Conservation (phyloP, 345 rosid species). For the Carallia pectinifolia region DNA sequence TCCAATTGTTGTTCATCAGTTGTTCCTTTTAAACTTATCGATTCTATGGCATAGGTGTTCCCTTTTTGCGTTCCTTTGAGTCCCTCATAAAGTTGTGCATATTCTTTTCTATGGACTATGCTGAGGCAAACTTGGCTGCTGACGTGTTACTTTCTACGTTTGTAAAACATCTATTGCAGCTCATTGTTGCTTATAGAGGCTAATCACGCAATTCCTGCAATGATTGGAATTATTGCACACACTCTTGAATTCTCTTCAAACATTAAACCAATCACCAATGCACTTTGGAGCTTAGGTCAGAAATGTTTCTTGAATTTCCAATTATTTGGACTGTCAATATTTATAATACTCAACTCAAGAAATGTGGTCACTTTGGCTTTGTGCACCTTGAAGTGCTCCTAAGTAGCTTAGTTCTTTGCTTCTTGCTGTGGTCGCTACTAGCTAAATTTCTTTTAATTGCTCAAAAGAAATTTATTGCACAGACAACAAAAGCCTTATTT, state of each 20-base stretch:
- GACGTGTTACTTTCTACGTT: neutral
- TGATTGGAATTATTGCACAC: neutral
- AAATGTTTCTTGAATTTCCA: neutral
- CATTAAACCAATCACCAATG: neutral
- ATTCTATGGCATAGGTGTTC: constrained; percentile 11
- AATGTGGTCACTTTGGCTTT: neutral
- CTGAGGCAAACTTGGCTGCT: constrained; percentile 6
- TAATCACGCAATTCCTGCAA: constrained; percentile 5
- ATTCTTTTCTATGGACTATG: neutral
- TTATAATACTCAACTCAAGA: neutral
- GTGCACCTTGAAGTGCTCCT: neutral
- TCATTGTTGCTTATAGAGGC: neutral
- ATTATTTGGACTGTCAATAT: constrained; percentile 1
- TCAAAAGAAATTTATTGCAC: no score
- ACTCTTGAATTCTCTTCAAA: constrained; percentile 5
- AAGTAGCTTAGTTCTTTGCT: neutral
- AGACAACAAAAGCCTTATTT: neutral
- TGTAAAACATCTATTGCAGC: neutral
- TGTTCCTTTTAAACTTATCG: constrained; percentile 7
- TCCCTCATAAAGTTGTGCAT: neutral
- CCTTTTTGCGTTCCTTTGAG: neutral
- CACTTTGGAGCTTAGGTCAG: neutral
- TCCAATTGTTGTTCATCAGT: constrained; percentile 17
- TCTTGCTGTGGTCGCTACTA: neutral
- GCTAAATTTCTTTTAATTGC: neutral